These are phyloP conservation scores for Posidonia australis DNA, from an alignment of 106 monocot genomes.

Conservation along the genomic window DNA sequence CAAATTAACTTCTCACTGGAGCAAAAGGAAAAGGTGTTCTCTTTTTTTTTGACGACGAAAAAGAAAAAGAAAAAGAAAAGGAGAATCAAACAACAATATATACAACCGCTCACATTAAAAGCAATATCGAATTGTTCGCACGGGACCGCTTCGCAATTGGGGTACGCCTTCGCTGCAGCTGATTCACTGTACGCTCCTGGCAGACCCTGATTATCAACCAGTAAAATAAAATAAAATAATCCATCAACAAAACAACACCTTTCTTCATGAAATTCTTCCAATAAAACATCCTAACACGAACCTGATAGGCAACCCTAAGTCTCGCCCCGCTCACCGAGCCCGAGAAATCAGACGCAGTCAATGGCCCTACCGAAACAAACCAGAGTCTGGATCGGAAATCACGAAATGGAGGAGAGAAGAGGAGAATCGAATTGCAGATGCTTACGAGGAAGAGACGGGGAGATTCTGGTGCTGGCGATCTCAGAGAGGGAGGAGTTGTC, in stretches of 20 bases:
- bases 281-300: neutral
- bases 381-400: neutral
- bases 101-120: constrained; percentile 11
- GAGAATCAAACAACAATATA: no score
- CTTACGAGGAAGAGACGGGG: constrained; percentile 2
- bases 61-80: no score
- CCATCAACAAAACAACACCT: neutral
- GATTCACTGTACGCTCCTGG: constrained; percentile 29
- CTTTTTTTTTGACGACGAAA: no score
- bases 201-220: constrained; percentile 12
- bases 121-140: constrained; percentile 24
- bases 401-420: neutral
- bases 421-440: neutral
- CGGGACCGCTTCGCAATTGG: constrained; percentile 22
- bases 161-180: constrained; percentile 25
- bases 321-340: constrained; percentile 5
- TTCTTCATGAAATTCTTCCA: neutral
- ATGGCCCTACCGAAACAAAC: neutral
- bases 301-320: constrained; percentile 24
- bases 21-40: no score
- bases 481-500: neutral
- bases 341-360: constrained; percentile 14
- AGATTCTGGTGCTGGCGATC: neutral
- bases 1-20: no score
- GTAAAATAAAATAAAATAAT: neutral